Conservation (phyloP, 257 asterid genomes). For the Linaria vulgaris region DNA sequence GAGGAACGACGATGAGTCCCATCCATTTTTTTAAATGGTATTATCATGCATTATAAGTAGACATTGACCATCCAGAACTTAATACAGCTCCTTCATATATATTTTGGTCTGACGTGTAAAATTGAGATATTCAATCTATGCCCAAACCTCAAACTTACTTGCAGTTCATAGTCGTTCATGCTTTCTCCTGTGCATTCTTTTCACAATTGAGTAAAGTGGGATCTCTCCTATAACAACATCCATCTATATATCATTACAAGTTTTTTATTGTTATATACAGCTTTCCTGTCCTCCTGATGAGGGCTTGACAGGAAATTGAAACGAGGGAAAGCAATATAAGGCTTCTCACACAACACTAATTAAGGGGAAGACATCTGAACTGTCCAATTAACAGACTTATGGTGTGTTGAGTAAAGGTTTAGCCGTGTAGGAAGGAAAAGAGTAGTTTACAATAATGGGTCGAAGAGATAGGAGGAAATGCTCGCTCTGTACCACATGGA, state of each 20-base stretch:
- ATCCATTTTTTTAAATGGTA: too few relatives aligned
- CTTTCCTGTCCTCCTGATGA: too few relatives aligned
- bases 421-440: background rate
- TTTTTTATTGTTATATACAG: background rate
- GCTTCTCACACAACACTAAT: too few relatives aligned
- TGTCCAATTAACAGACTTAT: background rate
- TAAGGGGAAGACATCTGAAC: background rate
- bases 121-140: too few relatives aligned
- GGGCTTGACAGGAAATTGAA: too few relatives aligned
- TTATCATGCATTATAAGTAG: too few relatives aligned
- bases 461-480: background rate
- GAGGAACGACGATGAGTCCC: too few relatives aligned
- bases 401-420: background rate
- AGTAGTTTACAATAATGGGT: background rate
- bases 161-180: background rate
- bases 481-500: background rate
- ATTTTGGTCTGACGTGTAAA: too few relatives aligned
- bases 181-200: background rate
- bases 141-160: background rate
- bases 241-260: background rate
- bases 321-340: too few relatives aligned
- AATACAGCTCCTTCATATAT: too few relatives aligned
- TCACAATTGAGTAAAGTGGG: background rate
- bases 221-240: background rate
- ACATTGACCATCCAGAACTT: too few relatives aligned